phyloP scores from a whole-genome alignment of 139 green algal genomes.

The Micromonas commoda region DNA sequence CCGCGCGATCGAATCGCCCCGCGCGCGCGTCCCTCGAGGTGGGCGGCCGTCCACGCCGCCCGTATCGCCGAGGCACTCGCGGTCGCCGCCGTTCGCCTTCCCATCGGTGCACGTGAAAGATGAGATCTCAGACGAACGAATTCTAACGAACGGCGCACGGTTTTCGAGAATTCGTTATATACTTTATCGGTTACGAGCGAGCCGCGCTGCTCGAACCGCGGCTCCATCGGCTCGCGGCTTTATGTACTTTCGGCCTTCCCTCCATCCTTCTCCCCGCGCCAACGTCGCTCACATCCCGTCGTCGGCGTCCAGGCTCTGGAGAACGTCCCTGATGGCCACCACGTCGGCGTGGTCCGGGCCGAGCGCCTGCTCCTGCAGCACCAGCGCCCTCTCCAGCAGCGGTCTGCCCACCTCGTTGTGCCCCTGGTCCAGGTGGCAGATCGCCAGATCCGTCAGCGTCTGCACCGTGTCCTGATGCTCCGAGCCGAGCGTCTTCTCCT shows the following conservation, averaged over 20 bases:
- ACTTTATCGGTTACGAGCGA: too few relatives aligned
- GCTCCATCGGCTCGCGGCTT: too few relatives aligned
- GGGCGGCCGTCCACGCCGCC: too few relatives aligned
- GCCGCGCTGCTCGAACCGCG: too few relatives aligned
- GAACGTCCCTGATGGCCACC: slow-evolving; percentile 80
- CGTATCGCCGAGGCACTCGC: too few relatives aligned
- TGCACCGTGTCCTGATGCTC: slow-evolving; percentile 79
- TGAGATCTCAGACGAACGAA: too few relatives aligned
- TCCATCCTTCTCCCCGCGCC: neutral
- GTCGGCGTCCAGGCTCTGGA: slow-evolving; percentile 51
- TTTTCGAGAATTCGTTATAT: too few relatives aligned
- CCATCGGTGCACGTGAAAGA: too few relatives aligned
- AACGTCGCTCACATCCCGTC: neutral
- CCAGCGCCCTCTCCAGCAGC: slow-evolving; percentile 73
- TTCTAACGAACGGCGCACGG: neutral
- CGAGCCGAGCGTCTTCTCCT: slow-evolving; percentile 56
- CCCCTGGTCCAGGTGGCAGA: slow-evolving; percentile 79
- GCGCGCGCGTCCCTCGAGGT: too few relatives aligned
- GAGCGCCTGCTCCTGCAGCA: slow-evolving; percentile 66
- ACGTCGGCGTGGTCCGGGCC: slow-evolving; percentile 83
- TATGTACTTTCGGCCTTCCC: too few relatives aligned
- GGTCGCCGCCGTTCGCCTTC: too few relatives aligned
- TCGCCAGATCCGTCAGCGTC: slow-evolving; percentile 82
- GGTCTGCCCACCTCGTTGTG: slow-evolving; percentile 63
- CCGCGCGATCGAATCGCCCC: too few relatives aligned